phyloP scores from a whole-genome alignment of 306 rosid species.

The Malus domestica region DNA sequence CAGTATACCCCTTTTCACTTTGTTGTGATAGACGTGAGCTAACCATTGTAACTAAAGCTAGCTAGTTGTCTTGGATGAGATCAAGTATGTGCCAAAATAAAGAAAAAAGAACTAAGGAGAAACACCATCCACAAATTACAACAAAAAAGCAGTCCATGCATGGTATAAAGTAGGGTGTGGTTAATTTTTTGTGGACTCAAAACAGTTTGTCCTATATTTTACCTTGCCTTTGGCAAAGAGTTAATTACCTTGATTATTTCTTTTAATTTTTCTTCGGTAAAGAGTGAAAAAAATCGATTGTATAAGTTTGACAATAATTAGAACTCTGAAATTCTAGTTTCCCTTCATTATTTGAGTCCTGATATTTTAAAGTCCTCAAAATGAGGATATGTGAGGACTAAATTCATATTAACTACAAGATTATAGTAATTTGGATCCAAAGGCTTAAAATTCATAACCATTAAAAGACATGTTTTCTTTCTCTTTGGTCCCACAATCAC shows the following conservation, averaged over 20 bases:
- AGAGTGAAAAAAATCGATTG: not conserved
- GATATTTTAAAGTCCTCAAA: too few species aligned
- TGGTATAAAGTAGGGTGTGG: not conserved
- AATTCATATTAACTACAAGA: too few species aligned
- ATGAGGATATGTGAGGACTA: too few species aligned
- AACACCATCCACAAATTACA: not conserved
- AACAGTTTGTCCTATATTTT: not conserved
- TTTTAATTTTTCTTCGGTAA: not conserved
- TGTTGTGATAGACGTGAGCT: not conserved
- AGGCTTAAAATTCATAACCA: too few species aligned
- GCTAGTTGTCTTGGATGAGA: not conserved
- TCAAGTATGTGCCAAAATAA: not conserved
- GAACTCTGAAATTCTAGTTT: not conserved
- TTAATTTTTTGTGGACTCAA: not conserved
- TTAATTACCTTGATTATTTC: not conserved
- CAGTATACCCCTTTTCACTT: not conserved
- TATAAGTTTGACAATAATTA: not conserved
- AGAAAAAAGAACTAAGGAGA: too few species aligned
- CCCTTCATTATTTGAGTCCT: not conserved
- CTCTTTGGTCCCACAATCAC: too few species aligned
- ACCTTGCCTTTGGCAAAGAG: not conserved
- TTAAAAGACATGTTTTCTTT: too few species aligned
- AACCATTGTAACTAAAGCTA: not conserved
- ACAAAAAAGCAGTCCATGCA: not conserved
- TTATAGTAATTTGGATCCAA: too few species aligned